These are phyloP conservation scores for Musa beccarii DNA, from an alignment of 176 grass and related monocot species.

Conservation along the genomic window DNA sequence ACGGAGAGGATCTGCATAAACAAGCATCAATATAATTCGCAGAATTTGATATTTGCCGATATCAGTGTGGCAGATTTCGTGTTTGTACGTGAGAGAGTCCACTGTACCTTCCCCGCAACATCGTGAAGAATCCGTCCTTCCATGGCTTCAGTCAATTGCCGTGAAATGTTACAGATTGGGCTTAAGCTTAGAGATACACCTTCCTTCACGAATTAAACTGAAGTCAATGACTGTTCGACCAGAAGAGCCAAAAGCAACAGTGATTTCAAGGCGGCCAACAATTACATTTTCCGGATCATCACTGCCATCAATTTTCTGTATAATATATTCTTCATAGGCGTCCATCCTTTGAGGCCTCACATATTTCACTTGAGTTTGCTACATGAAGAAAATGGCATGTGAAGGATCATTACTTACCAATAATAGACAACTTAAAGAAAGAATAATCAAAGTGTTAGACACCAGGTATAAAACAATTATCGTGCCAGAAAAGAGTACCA, in stretches of 20 bases:
- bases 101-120: slow-evolving; percentile 1
- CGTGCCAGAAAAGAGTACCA: no score
- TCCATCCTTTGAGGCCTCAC: neutral
- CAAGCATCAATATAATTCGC: neutral
- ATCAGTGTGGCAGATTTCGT: neutral
- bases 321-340: neutral
- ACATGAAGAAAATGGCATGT: slow-evolving; percentile 1
- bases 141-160: slow-evolving; percentile 7
- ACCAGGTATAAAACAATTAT: no score
- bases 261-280: neutral
- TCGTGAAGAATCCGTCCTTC: neutral
- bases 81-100: neutral
- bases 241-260: neutral
- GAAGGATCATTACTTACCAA: neutral
- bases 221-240: neutral
- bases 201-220: no score
- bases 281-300: slow-evolving; percentile 5
- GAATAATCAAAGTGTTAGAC: neutral
- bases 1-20: slow-evolving; percentile 1
- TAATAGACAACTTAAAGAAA: neutral
- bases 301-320: neutral
- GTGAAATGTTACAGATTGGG: neutral
- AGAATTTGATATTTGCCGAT: neutral
- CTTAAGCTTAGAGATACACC: neutral
- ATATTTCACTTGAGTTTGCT: slow-evolving; percentile 7